Base-by-base conservation (phyloP, 192 early-diverging fungal species). In the Linnemannia zychae region DNA sequence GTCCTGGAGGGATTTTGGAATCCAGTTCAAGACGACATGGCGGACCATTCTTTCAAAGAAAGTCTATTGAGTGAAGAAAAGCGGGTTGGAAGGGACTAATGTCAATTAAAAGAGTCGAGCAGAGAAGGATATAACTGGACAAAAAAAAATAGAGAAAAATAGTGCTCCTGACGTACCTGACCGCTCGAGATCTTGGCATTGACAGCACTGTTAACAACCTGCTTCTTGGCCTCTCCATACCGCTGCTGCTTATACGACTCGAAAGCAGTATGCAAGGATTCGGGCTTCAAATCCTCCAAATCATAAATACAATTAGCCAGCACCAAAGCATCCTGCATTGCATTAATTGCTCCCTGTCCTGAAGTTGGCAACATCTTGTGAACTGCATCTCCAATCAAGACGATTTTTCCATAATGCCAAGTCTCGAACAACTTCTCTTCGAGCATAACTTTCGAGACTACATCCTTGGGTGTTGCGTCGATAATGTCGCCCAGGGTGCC, bases 281-380 rank as follows among this genome's bases (percentile, higher is more conserved):
- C 36, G 6, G 40, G 20, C 20, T 38, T 57, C 22, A 40, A 57
- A 50, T 76, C 70, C 6, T 53, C 52, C 53, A 82, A 60, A 65
- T 82, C 81, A 38, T 82, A 82, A 9, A 82, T 28, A 28, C 70
- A 72, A 28, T 82, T 82, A 37, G 81, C 69, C 11, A 82, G 38
- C 18, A 82, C 72, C 34, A 82, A 75, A 3, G 81, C 74, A 63
- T 82, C 81, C 65, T 82, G 81, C 81, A 82, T 82, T 11, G 81
- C 81, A 47, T 82, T 82, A 17, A 82, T 75, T 3, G 81, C 81
- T 11, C 81, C 80, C 20, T 73, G 72, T 49, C 72, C 72, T 7
- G 72, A 47, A 31, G 72, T 49, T 33, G 72, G 72, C 48, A 73
- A n/a, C 72, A 73, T 73, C 36, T 73, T 33, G 46, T 75, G 12